These are phyloP conservation scores for Puccinia novopanici DNA, from an alignment of 1,284 basidiomycete species.

Conservation along the genomic window DNA sequence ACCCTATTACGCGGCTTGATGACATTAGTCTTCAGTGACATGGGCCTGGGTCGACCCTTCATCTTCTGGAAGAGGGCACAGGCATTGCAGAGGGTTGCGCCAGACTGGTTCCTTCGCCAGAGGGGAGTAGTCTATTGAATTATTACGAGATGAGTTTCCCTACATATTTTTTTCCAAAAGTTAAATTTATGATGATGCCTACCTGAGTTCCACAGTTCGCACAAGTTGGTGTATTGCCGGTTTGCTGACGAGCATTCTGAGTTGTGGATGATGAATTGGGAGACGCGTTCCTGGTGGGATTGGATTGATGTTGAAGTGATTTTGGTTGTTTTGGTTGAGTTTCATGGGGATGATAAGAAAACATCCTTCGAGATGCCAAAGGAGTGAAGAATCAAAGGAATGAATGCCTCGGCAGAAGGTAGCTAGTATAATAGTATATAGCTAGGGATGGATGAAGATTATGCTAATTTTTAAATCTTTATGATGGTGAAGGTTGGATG, in stretches of 20 bases:
- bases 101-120: slow-evolving; percentile 57
- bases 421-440: too few relatives aligned
- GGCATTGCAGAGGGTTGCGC: slow-evolving; percentile 58
- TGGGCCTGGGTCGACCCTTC: slow-evolving; percentile 58
- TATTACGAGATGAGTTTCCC: background rate
- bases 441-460: too few relatives aligned
- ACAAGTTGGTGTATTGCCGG: background rate
- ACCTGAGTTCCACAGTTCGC: slow-evolving; percentile 32
- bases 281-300: background rate
- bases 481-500: too few relatives aligned
- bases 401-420: too few relatives aligned
- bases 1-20: slow-evolving; percentile 58
- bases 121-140: slow-evolving; percentile 55
- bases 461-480: too few relatives aligned
- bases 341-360: too few relatives aligned
- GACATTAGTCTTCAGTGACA: slow-evolving; percentile 58
- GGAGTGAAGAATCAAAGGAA: too few relatives aligned
- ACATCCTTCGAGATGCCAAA: too few relatives aligned
- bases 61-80: slow-evolving; percentile 59
- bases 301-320: background rate
- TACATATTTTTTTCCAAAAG: background rate
- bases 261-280: background rate
- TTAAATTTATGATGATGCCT: background rate
- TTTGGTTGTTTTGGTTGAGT: background rate
- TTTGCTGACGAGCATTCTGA: background rate